Conservation (phyloP, 345 rosid genomes). For the Boechera retrofracta region DNA sequence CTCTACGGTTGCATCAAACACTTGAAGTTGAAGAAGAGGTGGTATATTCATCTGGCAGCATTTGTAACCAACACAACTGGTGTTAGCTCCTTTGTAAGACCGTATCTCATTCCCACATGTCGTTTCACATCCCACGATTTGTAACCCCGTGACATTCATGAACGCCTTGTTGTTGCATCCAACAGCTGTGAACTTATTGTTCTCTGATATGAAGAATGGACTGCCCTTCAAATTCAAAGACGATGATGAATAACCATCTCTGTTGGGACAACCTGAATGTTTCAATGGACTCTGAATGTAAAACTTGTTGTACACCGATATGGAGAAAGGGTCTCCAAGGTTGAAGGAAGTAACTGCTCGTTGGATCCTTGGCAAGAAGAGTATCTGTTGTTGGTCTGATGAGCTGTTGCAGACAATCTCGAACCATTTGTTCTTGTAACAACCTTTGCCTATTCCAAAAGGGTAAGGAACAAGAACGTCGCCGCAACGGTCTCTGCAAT, state of each 20-base stretch:
- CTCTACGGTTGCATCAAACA: not conserved
- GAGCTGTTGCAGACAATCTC: not conserved
- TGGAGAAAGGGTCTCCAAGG: too few relatives aligned
- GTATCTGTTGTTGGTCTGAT: conserved; percentile 1
- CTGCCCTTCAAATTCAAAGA: too few relatives aligned
- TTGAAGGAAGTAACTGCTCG: not conserved
- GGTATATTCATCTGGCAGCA: conserved; percentile 52
- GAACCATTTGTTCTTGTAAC: too few relatives aligned
- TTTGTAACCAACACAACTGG: conserved; percentile 47
- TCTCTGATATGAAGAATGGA: too few relatives aligned
- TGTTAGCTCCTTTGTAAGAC: not conserved
- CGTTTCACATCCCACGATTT: too few relatives aligned
- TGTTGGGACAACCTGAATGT: not conserved
- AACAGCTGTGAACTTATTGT: too few relatives aligned
- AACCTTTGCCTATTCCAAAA: too few relatives aligned
- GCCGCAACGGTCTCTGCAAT: too few relatives aligned
- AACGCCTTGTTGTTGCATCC: too few relatives aligned
- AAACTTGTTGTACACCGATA: not conserved
- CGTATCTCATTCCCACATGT: not conserved
- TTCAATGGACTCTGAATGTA: not conserved
- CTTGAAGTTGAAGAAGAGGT: not conserved
- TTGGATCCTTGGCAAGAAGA: not conserved
- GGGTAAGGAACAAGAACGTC: too few relatives aligned
- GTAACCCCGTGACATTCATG: too few relatives aligned
- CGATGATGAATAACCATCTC: too few relatives aligned